These are phyloP conservation scores for Aureobasidium zeae DNA, from an alignment of 2,329 filamentous ascomycete species.

Conservation along the genomic window DNA sequence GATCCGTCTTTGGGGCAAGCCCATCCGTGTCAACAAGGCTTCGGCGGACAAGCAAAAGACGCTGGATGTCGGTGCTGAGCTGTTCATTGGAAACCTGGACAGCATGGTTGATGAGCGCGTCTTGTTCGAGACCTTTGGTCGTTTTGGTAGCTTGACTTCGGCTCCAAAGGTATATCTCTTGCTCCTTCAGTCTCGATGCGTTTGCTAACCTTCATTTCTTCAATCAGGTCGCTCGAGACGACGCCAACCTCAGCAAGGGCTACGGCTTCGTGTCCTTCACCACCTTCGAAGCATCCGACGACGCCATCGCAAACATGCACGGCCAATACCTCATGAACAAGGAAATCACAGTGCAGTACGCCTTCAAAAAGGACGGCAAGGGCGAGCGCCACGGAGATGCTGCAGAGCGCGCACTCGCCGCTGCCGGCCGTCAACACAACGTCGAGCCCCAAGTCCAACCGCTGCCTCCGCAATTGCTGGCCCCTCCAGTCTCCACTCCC, in stretches of 20 bases:
- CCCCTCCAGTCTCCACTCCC: slow-evolving; percentile 35
- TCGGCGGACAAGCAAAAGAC: slow-evolving; percentile 86
- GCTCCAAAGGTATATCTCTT: slow-evolving; percentile 64
- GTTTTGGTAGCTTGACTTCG: slow-evolving; percentile 77
- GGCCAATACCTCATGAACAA: slow-evolving; percentile 96
- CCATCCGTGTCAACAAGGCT: slow-evolving; percentile 91
- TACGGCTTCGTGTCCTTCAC: slow-evolving; percentile 93
- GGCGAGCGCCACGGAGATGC: slow-evolving; percentile 92
- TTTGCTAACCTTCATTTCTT: background rate
- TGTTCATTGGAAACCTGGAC: slow-evolving; percentile 94
- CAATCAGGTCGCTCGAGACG: slow-evolving; percentile 63
- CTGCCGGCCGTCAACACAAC: slow-evolving; percentile 89
- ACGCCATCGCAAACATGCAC: slow-evolving; percentile 85
- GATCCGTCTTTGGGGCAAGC: slow-evolving; percentile 84
- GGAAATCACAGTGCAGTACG: slow-evolving; percentile 92
- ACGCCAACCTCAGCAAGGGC: slow-evolving; percentile 79
- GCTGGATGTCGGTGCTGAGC: slow-evolving; percentile 94
- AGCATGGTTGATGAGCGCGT: slow-evolving; percentile 91
- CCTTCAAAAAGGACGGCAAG: slow-evolving; percentile 98
- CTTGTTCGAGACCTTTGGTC: slow-evolving; percentile 87
- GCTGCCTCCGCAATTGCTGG: slow-evolving; percentile 64
- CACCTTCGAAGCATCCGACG: slow-evolving; percentile 88
- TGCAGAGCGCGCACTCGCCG: slow-evolving; percentile 83
- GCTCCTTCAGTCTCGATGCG: background rate
- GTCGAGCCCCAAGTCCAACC: slow-evolving; percentile 73